A percentile compares a stretch with the other conserved stretches of the same genome.
Conservation (phyloP, 2,329 filamentous ascomycete genomes). For the Aspergillus fijiensis region DNA sequence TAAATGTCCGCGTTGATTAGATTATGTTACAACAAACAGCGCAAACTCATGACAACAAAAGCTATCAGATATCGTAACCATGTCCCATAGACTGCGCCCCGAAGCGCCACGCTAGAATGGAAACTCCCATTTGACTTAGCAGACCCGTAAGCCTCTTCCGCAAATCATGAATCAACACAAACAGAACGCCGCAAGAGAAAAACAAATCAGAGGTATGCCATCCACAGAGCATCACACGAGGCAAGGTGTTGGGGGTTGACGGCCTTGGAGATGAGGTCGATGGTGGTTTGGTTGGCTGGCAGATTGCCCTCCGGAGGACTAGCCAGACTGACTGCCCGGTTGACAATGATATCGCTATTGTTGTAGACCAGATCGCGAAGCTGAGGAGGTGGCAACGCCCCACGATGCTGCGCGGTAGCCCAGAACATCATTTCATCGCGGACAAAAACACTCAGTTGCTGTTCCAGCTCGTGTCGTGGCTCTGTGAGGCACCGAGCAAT, state of each 20-base stretch:
- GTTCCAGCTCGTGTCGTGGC: conserved; percentile 78
- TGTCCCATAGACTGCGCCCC: conserved; percentile 16
- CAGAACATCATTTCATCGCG: conserved; percentile 98
- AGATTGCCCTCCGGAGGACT: conserved; percentile 73
- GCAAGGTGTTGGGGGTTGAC: conserved; percentile 89
- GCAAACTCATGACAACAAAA: conserved; percentile 2
- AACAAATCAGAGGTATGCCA: conserved; percentile 74
- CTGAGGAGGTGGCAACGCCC: conserved; percentile 63
- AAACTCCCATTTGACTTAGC: conserved; percentile 4
- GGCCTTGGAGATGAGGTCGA: conserved; percentile 88
- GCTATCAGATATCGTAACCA: conserved; percentile 17
- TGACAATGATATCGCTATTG: conserved; percentile 90
- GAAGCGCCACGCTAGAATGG: conserved; percentile 28
- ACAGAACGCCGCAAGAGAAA: conserved; percentile 18
- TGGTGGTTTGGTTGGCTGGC: conserved; percentile 94
- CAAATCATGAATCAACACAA: conserved; percentile 12
- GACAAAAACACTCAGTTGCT: conserved; percentile 91
- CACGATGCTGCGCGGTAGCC: conserved; percentile 78
- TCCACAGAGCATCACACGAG: conserved; percentile 90
- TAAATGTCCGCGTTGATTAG: not conserved
- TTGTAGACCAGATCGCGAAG: conserved; percentile 76
- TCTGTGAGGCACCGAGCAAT: conserved; percentile 93
- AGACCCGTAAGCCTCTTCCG: conserved; percentile 1
- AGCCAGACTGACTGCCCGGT: conserved; percentile 81
- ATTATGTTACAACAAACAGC: conserved; percentile 12